phyloP scores from a whole-genome alignment of 768 basidiomycete genomes.

The Grammothele lineata region DNA sequence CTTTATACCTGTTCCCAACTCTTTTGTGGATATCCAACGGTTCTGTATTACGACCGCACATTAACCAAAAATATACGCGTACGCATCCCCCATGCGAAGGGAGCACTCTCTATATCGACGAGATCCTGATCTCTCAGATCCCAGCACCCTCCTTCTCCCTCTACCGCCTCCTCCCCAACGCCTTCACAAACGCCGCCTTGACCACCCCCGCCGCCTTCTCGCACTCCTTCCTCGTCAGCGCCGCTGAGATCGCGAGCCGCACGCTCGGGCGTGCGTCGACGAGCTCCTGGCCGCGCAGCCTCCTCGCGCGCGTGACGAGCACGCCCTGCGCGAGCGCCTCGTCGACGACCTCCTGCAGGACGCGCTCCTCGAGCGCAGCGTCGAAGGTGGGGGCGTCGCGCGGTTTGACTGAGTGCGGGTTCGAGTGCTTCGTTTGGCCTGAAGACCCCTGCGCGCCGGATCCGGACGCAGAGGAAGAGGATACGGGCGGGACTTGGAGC shows the following conservation, averaged over 20 bases:
- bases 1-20: too few relatives aligned
- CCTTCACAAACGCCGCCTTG: slow-evolving; percentile 70
- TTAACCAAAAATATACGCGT: too few relatives aligned
- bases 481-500: slow-evolving; percentile 16
- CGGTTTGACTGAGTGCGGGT: slow-evolving; percentile 43
- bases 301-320: slow-evolving; percentile 78
- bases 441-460: slow-evolving; percentile 37
- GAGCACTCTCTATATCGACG: too few relatives aligned
- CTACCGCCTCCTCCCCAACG: slow-evolving; percentile 57
- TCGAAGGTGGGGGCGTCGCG: slow-evolving; percentile 48
- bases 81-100: too few relatives aligned
- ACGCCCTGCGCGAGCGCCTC: slow-evolving; percentile 79
- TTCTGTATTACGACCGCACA: too few relatives aligned
- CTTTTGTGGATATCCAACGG: too few relatives aligned
- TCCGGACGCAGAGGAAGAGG: slow-evolving; percentile 3
- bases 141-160: background rate
- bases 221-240: slow-evolving; percentile 82
- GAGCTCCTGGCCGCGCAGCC: slow-evolving; percentile 80
- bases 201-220: slow-evolving; percentile 82
- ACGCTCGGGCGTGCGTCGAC: slow-evolving; percentile 81
- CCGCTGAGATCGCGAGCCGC: slow-evolving; percentile 75
- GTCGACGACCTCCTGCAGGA: slow-evolving; percentile 92
- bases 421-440: slow-evolving; percentile 51
- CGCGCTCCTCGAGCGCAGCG: slow-evolving; percentile 63
- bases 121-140: too few relatives aligned